These are phyloP conservation scores for Kodamaea plutei DNA, from an alignment of 1,139 yeast genomes.

Conservation along the genomic window DNA sequence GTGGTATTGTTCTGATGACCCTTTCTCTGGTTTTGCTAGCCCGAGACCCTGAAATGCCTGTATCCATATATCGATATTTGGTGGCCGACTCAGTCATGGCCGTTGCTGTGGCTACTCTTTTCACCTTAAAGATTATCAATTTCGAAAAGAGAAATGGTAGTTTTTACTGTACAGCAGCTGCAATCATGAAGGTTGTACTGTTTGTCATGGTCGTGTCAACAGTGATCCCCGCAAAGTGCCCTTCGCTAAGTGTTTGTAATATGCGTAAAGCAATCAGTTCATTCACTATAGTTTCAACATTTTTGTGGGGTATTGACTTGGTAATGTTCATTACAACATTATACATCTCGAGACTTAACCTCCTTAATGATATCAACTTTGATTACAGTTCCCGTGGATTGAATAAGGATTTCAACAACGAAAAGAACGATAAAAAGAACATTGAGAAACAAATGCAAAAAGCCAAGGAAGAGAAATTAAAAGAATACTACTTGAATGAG, in stretches of 20 bases:
- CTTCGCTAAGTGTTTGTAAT: slow-evolving; percentile 21
- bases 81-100: slow-evolving; percentile 38
- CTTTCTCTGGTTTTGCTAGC: slow-evolving; percentile 25
- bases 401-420: slow-evolving; percentile 6
- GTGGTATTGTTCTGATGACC: slow-evolving; percentile 31
- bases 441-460: not conserved
- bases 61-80: slow-evolving; percentile 33
- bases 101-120: slow-evolving; percentile 30
- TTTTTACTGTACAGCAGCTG: slow-evolving; percentile 37
- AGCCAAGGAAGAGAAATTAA: slow-evolving; percentile 14
- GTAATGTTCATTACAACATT: slow-evolving; percentile 40
- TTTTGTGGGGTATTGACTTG: slow-evolving; percentile 38
- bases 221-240: slow-evolving; percentile 24
- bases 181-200: slow-evolving; percentile 30
- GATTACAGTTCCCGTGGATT: slow-evolving; percentile 27
- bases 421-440: slow-evolving; percentile 1
- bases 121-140: slow-evolving; percentile 32
- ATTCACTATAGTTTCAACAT: slow-evolving; percentile 36
- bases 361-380: slow-evolving; percentile 34
- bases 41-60: slow-evolving; percentile 20
- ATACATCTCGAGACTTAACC: slow-evolving; percentile 37
- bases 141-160: slow-evolving; percentile 43
- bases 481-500: slow-evolving; percentile 29
- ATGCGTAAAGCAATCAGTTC: slow-evolving; percentile 37
- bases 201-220: slow-evolving; percentile 29